A percentile compares a stretch with the other conserved stretches of the same genome.
These are phyloP conservation scores for Royoungia palumana DNA, from an alignment of 768 basidiomycete species.

Conservation along the genomic window DNA sequence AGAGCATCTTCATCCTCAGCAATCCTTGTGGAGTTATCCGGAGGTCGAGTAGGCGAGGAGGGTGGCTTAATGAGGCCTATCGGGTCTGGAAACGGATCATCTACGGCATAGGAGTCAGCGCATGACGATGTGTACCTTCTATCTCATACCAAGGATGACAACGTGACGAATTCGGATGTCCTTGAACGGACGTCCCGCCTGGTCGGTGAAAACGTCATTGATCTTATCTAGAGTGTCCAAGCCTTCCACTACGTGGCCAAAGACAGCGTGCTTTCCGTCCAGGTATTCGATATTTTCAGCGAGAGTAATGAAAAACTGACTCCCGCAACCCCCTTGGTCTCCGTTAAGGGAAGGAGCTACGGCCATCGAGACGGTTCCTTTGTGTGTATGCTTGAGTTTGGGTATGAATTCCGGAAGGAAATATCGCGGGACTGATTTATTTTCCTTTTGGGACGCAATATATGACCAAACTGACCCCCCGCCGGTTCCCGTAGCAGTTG, in stretches of 20 bases:
- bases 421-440: conserved; percentile 57
- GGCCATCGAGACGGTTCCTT: conserved; percentile 97
- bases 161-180: conserved; percentile 94
- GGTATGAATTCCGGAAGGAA: conserved; percentile 82
- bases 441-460: conserved; percentile 47
- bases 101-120: conserved; percentile 38
- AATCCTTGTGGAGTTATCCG: conserved; percentile 85
- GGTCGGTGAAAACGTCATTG: conserved; percentile 88
- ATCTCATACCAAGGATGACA: conserved; percentile 75
- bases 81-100: conserved; percentile 95
- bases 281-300: conserved; percentile 90
- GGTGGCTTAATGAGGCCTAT: conserved; percentile 68
- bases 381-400: conserved; percentile 75
- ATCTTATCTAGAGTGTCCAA: conserved; percentile 88
- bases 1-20: conserved; percentile 93
- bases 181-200: conserved; percentile 86
- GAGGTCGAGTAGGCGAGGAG: conserved; percentile 73
- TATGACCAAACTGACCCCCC: conserved; percentile 88
- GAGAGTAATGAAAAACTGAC: conserved; percentile 96
- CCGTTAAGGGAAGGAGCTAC: conserved; percentile 78
- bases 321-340: conserved; percentile 77
- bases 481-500: conserved; percentile 90
- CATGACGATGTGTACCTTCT: not conserved
- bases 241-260: conserved; percentile 95
- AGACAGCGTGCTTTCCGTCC: conserved; percentile 91